phyloP scores from a whole-genome alignment of 2,329 filamentous ascomycete genomes.

The Trichoderma atroviride region DNA sequence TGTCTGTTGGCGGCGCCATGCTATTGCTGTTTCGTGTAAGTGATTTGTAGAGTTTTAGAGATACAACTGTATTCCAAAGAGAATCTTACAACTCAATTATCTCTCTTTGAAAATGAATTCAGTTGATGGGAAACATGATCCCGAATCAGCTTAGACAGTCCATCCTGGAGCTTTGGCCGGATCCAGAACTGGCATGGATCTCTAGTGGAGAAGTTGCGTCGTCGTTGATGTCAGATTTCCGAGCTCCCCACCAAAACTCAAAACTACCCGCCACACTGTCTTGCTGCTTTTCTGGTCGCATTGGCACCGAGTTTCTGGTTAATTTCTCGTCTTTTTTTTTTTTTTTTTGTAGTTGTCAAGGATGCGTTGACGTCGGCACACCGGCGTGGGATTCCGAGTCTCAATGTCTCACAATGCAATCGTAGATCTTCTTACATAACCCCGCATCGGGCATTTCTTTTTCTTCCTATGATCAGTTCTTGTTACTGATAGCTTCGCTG shows the following conservation, averaged over 20 bases:
- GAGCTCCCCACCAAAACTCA: background rate
- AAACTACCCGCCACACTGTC: background rate
- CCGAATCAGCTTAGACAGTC: background rate
- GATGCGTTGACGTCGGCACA: background rate
- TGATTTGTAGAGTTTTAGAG: background rate
- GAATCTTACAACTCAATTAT: background rate
- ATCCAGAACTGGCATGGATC: background rate
- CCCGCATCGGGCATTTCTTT: background rate
- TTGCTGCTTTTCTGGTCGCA: no score
- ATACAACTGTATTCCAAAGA: background rate
- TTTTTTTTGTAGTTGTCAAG: background rate
- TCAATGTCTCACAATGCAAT: background rate
- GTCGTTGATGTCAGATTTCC: constrained; percentile 11
- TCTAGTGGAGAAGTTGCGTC: background rate
- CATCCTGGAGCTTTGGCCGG: background rate
- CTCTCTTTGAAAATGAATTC: background rate
- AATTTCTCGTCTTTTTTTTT: background rate
- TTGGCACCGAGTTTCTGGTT: background rate
- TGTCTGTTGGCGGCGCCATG: constrained; percentile 61
- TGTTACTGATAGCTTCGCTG: background rate
- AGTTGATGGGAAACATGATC: background rate
- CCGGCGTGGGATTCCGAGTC: background rate
- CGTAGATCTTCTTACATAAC: background rate
- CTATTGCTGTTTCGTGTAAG: background rate
- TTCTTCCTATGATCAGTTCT: background rate